These are phyloP conservation scores for Gossypium rotundifolium DNA, from an alignment of 345 rosid species.

Conservation along the genomic window DNA sequence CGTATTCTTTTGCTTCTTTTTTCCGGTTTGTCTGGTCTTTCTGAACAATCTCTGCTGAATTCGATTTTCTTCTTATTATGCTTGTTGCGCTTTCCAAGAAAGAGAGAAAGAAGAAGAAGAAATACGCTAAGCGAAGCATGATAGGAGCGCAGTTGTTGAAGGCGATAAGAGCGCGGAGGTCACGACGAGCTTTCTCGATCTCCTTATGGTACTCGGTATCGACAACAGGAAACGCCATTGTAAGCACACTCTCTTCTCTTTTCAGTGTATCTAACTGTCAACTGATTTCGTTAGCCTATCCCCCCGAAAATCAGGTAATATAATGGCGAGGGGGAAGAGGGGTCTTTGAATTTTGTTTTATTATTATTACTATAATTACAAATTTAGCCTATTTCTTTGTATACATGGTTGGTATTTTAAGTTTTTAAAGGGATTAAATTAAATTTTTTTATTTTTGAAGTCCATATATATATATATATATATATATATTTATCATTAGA, in stretches of 20 bases:
- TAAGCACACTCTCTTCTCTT: neutral
- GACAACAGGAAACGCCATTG: conserved; percentile 72
- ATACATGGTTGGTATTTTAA: no score
- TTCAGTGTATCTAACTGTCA: neutral
- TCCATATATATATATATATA: no score
- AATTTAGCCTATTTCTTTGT: no score
- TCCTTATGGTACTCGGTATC: conserved; percentile 77
- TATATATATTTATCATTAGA: no score
- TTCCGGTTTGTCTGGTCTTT: neutral
- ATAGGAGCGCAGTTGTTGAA: conserved; percentile 86
- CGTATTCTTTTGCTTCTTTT: neutral
- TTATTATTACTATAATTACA: no score
- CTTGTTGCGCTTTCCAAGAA: neutral
- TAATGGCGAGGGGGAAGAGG: neutral
- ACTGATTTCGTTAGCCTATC: neutral
- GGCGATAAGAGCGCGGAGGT: conserved; percentile 85
- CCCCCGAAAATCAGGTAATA: neutral
- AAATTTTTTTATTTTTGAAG: no score
- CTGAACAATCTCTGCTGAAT: neutral
- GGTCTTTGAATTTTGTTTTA: no score
- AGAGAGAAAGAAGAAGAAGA: neutral
- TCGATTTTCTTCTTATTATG: neutral
- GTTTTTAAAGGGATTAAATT: no score
- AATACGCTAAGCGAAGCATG: conserved; percentile 92
- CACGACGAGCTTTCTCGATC: conserved; percentile 87